Conservation (phyloP, 805 yeast genomes). For the Cyberlindnera suaveolens region DNA sequence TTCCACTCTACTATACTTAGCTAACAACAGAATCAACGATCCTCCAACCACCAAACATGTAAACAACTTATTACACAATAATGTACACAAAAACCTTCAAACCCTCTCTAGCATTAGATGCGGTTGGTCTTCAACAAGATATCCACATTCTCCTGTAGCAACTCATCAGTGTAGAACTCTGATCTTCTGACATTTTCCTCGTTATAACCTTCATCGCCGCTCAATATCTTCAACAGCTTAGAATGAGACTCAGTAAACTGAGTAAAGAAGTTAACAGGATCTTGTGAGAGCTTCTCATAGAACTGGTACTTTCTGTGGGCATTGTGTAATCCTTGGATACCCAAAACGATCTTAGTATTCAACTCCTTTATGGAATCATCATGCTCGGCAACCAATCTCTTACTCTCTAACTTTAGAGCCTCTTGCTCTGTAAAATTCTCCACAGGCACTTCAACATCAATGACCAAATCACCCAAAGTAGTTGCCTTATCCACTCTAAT, state of each 20-base stretch:
- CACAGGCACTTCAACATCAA: constrained; percentile 64
- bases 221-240: constrained; percentile 75
- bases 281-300: constrained; percentile 62
- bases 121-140: constrained; percentile 55
- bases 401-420: constrained; percentile 26
- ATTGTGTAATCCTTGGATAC: constrained; percentile 44
- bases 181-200: constrained; percentile 87
- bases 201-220: constrained; percentile 84
- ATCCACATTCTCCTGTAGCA: constrained; percentile 73
- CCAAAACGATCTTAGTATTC: constrained; percentile 28
- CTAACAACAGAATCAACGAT: too few relatives aligned
- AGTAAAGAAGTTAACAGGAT: constrained; percentile 72
- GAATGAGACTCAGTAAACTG: constrained; percentile 76
- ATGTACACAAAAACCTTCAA: not conserved
- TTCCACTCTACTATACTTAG: too few relatives aligned
- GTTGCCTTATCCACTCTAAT: constrained; percentile 72
- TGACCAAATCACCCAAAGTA: constrained; percentile 72
- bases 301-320: constrained; percentile 67
- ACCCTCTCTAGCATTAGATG: constrained; percentile 2
- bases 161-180: constrained; percentile 68
- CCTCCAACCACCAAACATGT: too few relatives aligned
- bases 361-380: constrained; percentile 30
- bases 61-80: not conserved
- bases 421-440: constrained; percentile 26
- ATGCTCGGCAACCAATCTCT: constrained; percentile 21